These are phyloP conservation scores for Meyerozyma smithsonii DNA, from an alignment of 1,139 yeast species.

Conservation along the genomic window DNA sequence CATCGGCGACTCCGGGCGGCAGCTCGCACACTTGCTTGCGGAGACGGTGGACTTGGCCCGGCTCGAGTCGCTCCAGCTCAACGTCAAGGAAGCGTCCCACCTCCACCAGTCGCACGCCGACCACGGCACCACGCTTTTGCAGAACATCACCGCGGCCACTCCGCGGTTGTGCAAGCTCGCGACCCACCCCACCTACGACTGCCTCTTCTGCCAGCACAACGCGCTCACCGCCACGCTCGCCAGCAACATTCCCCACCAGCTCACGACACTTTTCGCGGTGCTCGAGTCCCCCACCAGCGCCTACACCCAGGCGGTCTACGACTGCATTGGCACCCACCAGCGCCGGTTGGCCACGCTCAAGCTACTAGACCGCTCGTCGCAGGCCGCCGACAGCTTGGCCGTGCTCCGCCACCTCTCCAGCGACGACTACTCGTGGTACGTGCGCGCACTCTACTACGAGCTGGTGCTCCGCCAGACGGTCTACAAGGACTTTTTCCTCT, in stretches of 20 bases:
- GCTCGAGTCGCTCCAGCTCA: conserved; percentile 12
- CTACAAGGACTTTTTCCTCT: conserved; percentile 7
- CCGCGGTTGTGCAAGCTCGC: conserved; percentile 12
- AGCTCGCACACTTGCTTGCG: conserved; percentile 7
- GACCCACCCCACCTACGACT: conserved; percentile 15
- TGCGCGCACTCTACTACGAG: conserved; percentile 15
- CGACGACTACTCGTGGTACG: conserved; percentile 12
- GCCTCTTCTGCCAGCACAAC: conserved; percentile 16
- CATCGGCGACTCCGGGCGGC: conserved; percentile 11
- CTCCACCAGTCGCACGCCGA: conserved; percentile 10
- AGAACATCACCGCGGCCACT: conserved; percentile 11
- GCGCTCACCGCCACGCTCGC: conserved; percentile 8
- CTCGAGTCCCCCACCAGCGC: conserved; percentile 13
- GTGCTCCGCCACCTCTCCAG: conserved; percentile 12
- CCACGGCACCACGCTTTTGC: conserved; percentile 10
- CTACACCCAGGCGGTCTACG: conserved; percentile 9
- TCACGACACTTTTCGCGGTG: conserved; percentile 11
- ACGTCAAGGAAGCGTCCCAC: conserved; percentile 14
- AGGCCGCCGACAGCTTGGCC: conserved; percentile 8
- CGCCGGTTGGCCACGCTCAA: conserved; percentile 9
- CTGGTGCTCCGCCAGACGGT: conserved; percentile 8
- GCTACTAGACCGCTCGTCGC: conserved; percentile 11
- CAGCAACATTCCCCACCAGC: conserved; percentile 8
- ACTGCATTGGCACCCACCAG: conserved; percentile 10
- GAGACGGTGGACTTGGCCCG: conserved; percentile 7